Evolutionary conservation across 2,329 filamentous ascomycete genomes (phyloP), one percentile per base, ranked within the genome.

Genomic region (Aphanoascus verrucosus): DNA sequence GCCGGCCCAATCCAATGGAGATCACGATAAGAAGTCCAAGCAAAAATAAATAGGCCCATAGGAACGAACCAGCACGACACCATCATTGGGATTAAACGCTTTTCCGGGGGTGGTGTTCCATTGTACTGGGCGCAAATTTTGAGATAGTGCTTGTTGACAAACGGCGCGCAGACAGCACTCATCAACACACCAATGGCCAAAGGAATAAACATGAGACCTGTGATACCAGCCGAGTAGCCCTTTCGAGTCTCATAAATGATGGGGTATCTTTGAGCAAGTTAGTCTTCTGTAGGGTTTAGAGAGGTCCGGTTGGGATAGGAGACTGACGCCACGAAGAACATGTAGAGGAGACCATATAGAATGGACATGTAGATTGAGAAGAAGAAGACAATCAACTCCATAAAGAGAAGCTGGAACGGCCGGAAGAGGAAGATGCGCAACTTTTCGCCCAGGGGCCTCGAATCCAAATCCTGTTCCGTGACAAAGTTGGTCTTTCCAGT

Each of bases 161-260:
- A 60, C 0, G 88, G 85, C 0, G 86, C 74, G 67, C 81, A 86
- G 11, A 70, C 63, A 14, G 87, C 85, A 1, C 84, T 85, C 41
- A 71, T 56, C 1, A 91, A 15, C 14, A 93, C 86, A 49, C 88
- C 88, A 15, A 93, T 71, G 6, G 87, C 86, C 44, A 93, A 67
- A 1, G 87, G 87, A 57, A 93, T 89, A 68, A 94, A 94, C 84
- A 93, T 91, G 7, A 94, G 75, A 45, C 88, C 88, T 0, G 87
- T 89, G 28, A 74, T 83, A 35, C 85, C 79, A 28, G 86, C 77
- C 2, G 77, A 81, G 69, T 84, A 94, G 1, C 85, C 85, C 70
- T 94, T 94, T 55, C 86, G 85, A 67, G 82, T 75, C 60, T 88
- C 79, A 72, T 85, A 95, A 55, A 95, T 75, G 59, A 82, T 74